Conservation (phyloP, 495 filamentous ascomycete species). For the Pyronema domesticum region DNA sequence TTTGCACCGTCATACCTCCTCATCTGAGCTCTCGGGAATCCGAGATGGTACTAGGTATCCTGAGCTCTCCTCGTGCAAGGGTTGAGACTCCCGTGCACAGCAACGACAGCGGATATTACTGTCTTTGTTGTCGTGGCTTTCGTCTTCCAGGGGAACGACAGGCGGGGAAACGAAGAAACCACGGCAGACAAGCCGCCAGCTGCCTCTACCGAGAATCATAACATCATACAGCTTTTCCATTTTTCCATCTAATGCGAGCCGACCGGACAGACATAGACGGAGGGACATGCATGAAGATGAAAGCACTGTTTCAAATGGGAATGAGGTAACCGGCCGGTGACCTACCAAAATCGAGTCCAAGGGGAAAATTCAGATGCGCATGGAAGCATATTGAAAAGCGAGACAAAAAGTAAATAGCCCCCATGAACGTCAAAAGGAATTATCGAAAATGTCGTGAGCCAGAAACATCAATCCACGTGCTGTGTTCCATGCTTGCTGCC, state of each 20-base stretch:
- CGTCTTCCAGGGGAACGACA: background rate
- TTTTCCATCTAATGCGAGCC: background rate
- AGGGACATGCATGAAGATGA: background rate
- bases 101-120: background rate
- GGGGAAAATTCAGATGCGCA: background rate
- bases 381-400: background rate
- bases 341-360: background rate
- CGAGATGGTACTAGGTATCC: background rate
- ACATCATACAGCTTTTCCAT: background rate
- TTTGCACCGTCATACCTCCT: slow-evolving; percentile 4
- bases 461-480: background rate
- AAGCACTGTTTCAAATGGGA: background rate
- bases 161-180: background rate
- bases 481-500: background rate
- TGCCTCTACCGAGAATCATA: background rate
- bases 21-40: background rate
- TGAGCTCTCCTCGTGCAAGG: background rate
- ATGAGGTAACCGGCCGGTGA: background rate
- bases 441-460: background rate
- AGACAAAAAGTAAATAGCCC: background rate
- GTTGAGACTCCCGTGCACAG: background rate
- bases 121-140: slow-evolving; percentile 2
- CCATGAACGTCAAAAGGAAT: background rate
- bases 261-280: background rate
- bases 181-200: background rate